Conservation (phyloP, 2,329 filamentous ascomycete species). For the Sarocladiaceae sp. region DNA sequence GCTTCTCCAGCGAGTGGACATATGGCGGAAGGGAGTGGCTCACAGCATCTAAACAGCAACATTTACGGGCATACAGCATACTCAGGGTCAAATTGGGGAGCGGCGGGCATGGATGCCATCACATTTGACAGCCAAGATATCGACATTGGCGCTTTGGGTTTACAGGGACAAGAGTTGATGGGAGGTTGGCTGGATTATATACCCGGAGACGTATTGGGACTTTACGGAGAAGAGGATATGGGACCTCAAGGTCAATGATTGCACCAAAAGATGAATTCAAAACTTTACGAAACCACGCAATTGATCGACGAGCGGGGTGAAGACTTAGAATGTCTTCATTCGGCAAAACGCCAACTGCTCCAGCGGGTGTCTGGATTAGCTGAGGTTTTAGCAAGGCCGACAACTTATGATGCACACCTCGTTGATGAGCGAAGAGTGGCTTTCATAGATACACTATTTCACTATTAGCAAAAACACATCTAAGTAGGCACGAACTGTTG, state of each 20-base stretch:
- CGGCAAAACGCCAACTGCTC: too few relatives aligned
- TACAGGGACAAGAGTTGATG: slow-evolving; percentile 59
- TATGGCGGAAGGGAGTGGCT: slow-evolving; percentile 28
- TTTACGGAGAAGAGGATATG: slow-evolving; percentile 40
- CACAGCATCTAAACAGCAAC: neutral
- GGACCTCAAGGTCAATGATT: slow-evolving; percentile 16
- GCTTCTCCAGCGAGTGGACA: slow-evolving; percentile 36
- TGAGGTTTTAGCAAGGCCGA: too few relatives aligned
- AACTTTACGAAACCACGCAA: too few relatives aligned
- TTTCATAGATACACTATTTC: too few relatives aligned
- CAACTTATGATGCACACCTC: too few relatives aligned
- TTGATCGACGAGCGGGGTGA: too few relatives aligned
- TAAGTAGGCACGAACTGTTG: too few relatives aligned
- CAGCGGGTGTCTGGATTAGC: too few relatives aligned
- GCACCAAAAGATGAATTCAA: too few relatives aligned
- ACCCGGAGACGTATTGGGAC: slow-evolving; percentile 59
- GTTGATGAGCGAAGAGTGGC: too few relatives aligned
- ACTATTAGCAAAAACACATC: too few relatives aligned
- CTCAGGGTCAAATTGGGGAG: neutral
- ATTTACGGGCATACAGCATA: neutral
- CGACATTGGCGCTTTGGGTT: slow-evolving; percentile 63
- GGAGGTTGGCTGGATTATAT: slow-evolving; percentile 70
- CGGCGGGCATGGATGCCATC: slow-evolving; percentile 43
- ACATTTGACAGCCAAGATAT: slow-evolving; percentile 76
- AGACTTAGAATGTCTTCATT: too few relatives aligned